Conservation (phyloP, 2,329 filamentous ascomycete species). For the Paracorniculantispora psalliotae region DNA sequence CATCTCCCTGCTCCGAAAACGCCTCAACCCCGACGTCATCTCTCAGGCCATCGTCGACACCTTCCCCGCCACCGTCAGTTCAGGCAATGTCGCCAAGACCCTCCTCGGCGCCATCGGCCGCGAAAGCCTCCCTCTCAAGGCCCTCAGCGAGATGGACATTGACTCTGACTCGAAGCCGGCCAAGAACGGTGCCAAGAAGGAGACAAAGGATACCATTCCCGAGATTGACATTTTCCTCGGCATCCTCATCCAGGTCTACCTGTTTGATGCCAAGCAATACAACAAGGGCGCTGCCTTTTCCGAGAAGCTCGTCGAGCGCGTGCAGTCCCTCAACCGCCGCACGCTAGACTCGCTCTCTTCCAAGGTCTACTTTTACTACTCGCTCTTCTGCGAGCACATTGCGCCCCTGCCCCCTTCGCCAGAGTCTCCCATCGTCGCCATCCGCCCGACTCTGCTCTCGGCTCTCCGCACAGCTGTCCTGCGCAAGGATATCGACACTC, state of each 20-base stretch:
- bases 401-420: slow-evolving; percentile 83
- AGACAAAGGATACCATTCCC: slow-evolving; percentile 71
- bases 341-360: slow-evolving; percentile 91
- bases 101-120: slow-evolving; percentile 67
- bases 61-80: slow-evolving; percentile 58
- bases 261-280: slow-evolving; percentile 80
- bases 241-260: slow-evolving; percentile 79
- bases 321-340: slow-evolving; percentile 85
- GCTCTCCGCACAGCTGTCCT: slow-evolving; percentile 93
- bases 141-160: slow-evolving; percentile 66
- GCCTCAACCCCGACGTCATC: slow-evolving; percentile 75
- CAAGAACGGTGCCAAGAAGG: slow-evolving; percentile 58
- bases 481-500: slow-evolving; percentile 94
- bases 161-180: slow-evolving; percentile 54
- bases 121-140: slow-evolving; percentile 57
- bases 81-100: slow-evolving; percentile 61
- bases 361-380: slow-evolving; percentile 97
- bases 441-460: slow-evolving; percentile 79
- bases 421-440: slow-evolving; percentile 78
- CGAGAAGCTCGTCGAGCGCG: slow-evolving; percentile 71
- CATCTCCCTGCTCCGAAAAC: slow-evolving; percentile 92
- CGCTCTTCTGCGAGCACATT: slow-evolving; percentile 89
- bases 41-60: slow-evolving; percentile 76
- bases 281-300: slow-evolving; percentile 82
- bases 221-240: slow-evolving; percentile 87